Evolutionary conservation across 768 basidiomycete species (phyloP).

Genomic region (Auriculariales sp.): DNA sequence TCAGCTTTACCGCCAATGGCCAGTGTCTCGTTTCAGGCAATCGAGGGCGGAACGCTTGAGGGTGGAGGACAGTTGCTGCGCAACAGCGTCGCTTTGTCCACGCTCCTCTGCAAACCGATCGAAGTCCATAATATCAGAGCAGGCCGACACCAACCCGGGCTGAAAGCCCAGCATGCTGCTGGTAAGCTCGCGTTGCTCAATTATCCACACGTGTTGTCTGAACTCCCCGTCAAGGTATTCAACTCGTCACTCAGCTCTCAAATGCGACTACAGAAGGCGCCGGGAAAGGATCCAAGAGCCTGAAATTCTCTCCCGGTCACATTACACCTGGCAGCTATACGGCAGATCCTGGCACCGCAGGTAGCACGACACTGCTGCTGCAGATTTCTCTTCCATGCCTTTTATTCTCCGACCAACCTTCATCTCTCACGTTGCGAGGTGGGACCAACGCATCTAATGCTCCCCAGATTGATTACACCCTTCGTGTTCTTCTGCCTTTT

Average conservation of each 20-base stretch:
- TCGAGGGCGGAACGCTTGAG: constrained; percentile 32
- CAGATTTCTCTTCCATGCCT: constrained; percentile 61
- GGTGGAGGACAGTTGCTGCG: constrained; percentile 64
- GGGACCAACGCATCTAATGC: constrained; percentile 61
- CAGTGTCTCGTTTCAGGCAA: too few relatives aligned
- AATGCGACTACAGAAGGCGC: constrained; percentile 40
- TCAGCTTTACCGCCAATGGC: too few relatives aligned
- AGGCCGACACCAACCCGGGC: constrained; percentile 43
- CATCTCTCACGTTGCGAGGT: constrained; percentile 42
- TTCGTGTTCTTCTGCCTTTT: constrained; percentile 56
- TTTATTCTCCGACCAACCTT: constrained; percentile 29
- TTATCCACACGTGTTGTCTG: not conserved
- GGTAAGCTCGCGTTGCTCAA: constrained; percentile 22
- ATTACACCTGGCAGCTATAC: constrained; percentile 29
- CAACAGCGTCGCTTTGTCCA: constrained; percentile 52
- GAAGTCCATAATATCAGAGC: constrained; percentile 45
- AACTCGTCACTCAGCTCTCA: constrained; percentile 48
- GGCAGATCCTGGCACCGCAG: constrained; percentile 44
- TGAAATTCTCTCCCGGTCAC: constrained; percentile 42
- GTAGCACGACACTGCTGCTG: constrained; percentile 54
- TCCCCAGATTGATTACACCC: constrained; percentile 64
- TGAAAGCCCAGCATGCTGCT: constrained; percentile 60
- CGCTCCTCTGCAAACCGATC: constrained; percentile 45
- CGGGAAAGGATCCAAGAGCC: constrained; percentile 31
- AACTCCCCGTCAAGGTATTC: constrained; percentile 33